Conservation (phyloP, 1,284 basidiomycete species). For the Cystobasidium sp. region DNA sequence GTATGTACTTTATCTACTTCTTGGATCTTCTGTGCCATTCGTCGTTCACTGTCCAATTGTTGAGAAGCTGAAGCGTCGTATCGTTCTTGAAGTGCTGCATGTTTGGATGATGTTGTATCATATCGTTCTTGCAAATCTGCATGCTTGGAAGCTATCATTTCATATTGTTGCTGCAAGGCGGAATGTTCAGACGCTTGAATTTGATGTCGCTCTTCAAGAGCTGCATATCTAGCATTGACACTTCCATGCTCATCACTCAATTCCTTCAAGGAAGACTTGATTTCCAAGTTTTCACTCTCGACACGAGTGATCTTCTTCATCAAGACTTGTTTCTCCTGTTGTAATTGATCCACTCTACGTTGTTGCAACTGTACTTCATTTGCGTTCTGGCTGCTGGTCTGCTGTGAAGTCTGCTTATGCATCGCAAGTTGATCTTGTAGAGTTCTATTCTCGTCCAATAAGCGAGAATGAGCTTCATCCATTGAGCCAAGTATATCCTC, state of each 20-base stretch:
- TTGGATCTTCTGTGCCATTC: conserved; percentile 24
- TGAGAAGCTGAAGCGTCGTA: conserved; percentile 26
- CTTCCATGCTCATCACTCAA: conserved; percentile 9
- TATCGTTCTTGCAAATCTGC: conserved; percentile 6
- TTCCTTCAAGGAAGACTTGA: conserved; percentile 16
- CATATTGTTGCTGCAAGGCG: no score
- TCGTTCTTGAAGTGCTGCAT: conserved; percentile 9
- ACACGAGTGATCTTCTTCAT: conserved; percentile 19
- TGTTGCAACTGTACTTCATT: background rate
- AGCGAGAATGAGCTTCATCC: background rate
- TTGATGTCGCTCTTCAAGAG: conserved; percentile 15
- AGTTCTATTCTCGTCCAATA: background rate
- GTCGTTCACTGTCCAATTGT: conserved; percentile 17
- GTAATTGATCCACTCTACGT: conserved; percentile 15
- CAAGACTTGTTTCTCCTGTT: conserved; percentile 32
- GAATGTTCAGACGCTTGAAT: conserved; percentile 11
- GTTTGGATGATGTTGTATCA: conserved; percentile 21
- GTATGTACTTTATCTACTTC: conserved; percentile 29
- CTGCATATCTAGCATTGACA: background rate
- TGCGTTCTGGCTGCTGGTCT: background rate
- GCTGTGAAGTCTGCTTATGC: background rate
- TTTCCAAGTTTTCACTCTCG: background rate
- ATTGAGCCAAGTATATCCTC: conserved; percentile 10
- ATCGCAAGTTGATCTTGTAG: background rate
- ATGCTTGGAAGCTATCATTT: no score